Base-by-base conservation (phyloP, 2,329 filamentous ascomycete species). In the Cryoendolithus antarcticus region DNA sequence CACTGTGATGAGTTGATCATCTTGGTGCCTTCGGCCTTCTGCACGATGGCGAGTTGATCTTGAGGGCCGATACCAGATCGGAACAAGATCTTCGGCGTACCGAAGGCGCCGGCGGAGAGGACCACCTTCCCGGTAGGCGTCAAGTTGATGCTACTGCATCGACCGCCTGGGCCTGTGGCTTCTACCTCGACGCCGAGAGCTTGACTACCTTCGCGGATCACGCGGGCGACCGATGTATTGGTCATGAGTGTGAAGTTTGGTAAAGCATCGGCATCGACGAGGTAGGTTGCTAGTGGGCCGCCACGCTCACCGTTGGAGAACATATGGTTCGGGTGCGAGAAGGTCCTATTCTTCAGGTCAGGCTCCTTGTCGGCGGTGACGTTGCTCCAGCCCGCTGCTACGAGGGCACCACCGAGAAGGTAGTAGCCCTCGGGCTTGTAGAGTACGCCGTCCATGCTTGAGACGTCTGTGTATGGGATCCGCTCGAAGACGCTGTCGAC, bases 271-370 rank as follows among this genome's bases (percentile, higher is more conserved):
- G 78, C 77, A 11, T 69, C 66, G 4, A 78, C 74, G 1, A 86
- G 71, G 52, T 86, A 86, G 0, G 81, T 82, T 6, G 75, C 75
- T 55, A 85, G 65, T 9, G 81, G 80, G 1, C 82, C 81, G 33
- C 75, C 75, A 43, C 81, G 68, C 57, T 82, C 75, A 37, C 77
- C 79, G 34, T 76, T 62, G 4, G 65, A 63, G 54, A 76, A 82
- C 75, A 83, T 81, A 63, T 75, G 82, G 19, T 75, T 70, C 15
- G 75, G 74, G 57, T 75, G 72, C 32, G 71, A 69, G 58, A 68
- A 84, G 1, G 73, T 76, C 47, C 67, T 66, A 60, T 82, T 77
- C 70, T 85, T 85, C 55, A 70, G 56, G 41, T 71, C 65, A 0
- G 77, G 77, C 34, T 69, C 62, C 9, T 63, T 50, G 50, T 81